These are phyloP conservation scores for Vitis riparia DNA, from an alignment of 164 flowering plant species.

Conservation along the genomic window DNA sequence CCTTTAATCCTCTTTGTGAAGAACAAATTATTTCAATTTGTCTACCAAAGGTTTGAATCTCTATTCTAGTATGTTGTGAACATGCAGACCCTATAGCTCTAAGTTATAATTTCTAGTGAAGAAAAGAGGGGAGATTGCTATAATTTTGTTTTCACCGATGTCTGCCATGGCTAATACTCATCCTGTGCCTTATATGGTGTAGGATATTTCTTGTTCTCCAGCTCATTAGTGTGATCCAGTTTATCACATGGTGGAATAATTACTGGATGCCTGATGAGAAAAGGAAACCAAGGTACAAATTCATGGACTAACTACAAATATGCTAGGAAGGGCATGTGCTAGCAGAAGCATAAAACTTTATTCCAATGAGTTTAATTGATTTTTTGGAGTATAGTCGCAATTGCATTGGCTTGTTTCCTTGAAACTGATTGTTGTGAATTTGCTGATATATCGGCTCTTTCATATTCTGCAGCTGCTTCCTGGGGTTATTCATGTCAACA, in stretches of 20 bases:
- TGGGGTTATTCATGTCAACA: slow-evolving; percentile 75
- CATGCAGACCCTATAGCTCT: too few species aligned
- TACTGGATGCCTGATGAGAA: slow-evolving; percentile 77
- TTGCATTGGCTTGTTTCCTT: background rate
- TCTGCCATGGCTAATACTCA: background rate
- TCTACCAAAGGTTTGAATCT: too few species aligned
- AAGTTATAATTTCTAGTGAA: too few species aligned
- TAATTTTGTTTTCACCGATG: too few species aligned
- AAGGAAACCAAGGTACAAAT: slow-evolving; percentile 44
- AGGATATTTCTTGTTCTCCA: slow-evolving; percentile 88
- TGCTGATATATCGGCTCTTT: background rate
- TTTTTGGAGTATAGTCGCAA: background rate
- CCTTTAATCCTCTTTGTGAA: too few species aligned
- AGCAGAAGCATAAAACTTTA: background rate
- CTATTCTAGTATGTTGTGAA: too few species aligned
- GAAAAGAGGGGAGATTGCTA: too few species aligned
- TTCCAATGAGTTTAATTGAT: background rate
- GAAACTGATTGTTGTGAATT: background rate
- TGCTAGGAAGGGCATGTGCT: background rate
- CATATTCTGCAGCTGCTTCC: slow-evolving; percentile 45
- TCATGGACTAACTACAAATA: background rate
- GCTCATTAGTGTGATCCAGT: slow-evolving; percentile 84
- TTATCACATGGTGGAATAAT: slow-evolving; percentile 84
- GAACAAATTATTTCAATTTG: too few species aligned
- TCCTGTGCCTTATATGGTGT: slow-evolving; percentile 2